Conservation (phyloP, 139 green algal genomes). For the Micractinium conductrix region DNA sequence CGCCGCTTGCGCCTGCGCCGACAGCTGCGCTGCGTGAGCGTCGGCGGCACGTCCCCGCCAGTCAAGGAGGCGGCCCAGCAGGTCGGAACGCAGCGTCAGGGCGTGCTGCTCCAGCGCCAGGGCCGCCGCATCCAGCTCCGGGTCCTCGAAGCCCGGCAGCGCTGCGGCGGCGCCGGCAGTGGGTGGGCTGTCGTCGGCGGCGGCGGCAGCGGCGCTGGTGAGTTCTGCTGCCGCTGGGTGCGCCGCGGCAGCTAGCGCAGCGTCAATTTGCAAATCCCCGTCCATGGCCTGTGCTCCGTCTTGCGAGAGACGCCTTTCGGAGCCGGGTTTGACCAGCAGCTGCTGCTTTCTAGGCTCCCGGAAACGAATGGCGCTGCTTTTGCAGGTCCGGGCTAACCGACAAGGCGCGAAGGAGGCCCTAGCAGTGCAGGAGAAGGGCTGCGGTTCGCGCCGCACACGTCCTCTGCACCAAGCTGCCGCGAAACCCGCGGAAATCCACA, state of each 20-base stretch:
- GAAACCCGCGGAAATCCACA: no score
- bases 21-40: no score
- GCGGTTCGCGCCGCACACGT: no score
- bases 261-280: neutral
- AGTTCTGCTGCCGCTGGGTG: neutral
- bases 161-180: neutral
- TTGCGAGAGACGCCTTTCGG: no score
- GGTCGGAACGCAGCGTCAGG: neutral
- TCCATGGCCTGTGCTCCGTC: neutral
- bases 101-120: slow-evolving; percentile 12
- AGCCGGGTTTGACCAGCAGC: no score
- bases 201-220: neutral
- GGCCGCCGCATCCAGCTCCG: slow-evolving; percentile 13
- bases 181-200: neutral
- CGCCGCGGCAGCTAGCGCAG: neutral
- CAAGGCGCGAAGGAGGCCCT: no score
- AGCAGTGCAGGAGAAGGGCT: no score
- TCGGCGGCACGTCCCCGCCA: neutral
- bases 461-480: no score
- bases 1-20: no score
- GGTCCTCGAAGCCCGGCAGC: neutral
- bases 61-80: slow-evolving; percentile 1
- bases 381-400: no score
- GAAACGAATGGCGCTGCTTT: no score
- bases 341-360: no score